These are phyloP conservation scores for Lepidium sativum DNA, from an alignment of 345 rosid species.

Conservation along the genomic window DNA sequence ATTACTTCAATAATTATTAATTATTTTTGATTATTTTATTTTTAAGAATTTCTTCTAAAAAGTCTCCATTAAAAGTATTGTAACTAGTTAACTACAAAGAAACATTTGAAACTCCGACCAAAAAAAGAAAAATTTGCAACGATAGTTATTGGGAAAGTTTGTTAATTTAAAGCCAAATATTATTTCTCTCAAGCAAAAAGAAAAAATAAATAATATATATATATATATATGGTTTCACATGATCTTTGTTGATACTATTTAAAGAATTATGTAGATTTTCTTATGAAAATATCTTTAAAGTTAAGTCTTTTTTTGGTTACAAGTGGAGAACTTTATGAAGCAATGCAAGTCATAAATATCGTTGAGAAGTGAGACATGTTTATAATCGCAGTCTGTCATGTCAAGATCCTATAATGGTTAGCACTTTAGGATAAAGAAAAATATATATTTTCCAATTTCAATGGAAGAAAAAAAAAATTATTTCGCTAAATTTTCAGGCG, in stretches of 20 bases:
- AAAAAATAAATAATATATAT: too few species aligned
- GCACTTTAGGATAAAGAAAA: neutral
- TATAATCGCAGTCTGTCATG: neutral
- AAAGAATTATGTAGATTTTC: conserved; percentile 1
- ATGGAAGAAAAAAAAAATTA: neutral
- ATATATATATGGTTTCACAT: conserved; percentile 9
- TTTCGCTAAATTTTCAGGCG: neutral
- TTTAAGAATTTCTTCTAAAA: too few species aligned
- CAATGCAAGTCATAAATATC: neutral
- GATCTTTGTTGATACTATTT: conserved; percentile 14
- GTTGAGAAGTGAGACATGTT: conserved; percentile 6
- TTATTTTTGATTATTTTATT: too few species aligned
- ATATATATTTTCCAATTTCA: neutral
- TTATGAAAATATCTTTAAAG: neutral
- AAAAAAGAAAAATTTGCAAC: too few species aligned
- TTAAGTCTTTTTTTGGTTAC: conserved; percentile 10
- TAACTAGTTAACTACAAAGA: too few species aligned
- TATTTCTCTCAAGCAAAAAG: neutral
- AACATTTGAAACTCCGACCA: too few species aligned
- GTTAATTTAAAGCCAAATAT: neutral
- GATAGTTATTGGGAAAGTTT: neutral
- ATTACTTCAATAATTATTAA: too few species aligned
- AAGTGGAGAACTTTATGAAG: conserved; percentile 11
- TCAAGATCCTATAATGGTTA: conserved; percentile 1
- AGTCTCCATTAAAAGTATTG: too few species aligned